Conservation (phyloP, 805 yeast genomes). For the Yarrowia bubula region DNA sequence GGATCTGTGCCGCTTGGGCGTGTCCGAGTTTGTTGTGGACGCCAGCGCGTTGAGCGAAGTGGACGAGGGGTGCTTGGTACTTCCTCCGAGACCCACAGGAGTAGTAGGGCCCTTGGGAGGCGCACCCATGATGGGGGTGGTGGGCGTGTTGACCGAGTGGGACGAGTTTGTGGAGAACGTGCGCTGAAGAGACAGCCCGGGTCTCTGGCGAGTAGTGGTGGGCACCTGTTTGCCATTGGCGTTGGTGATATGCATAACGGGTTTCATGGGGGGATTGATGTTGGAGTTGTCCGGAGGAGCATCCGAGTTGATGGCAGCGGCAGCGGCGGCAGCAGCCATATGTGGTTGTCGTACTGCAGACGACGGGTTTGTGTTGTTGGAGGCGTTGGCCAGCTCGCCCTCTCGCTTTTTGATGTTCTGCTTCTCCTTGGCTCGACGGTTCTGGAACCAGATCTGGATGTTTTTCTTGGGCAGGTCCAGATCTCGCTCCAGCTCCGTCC, state of each 20-base stretch:
- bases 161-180: background rate
- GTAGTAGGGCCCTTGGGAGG: background rate
- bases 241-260: conserved; percentile 23
- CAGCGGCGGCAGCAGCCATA: conserved; percentile 19
- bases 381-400: conserved; percentile 27
- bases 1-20: conserved; percentile 24
- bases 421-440: conserved; percentile 54
- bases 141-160: background rate
- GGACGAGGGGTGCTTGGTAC: conserved; percentile 24
- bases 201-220: conserved; percentile 20
- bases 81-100: background rate
- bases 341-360: conserved; percentile 27
- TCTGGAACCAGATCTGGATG: conserved; percentile 93
- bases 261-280: background rate
- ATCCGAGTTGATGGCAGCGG: conserved; percentile 15
- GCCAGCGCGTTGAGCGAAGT: conserved; percentile 16
- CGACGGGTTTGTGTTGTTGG: background rate
- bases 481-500: conserved; percentile 65
- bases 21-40: conserved; percentile 11
- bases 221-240: conserved; percentile 26
- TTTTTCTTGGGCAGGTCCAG: conserved; percentile 82
- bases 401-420: conserved; percentile 55
- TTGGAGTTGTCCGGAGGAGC: background rate
- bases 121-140: background rate
- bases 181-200: conserved; percentile 1